Base-by-base conservation (phyloP, 441 rosid genomes). In the Aquilaria agallochum region DNA sequence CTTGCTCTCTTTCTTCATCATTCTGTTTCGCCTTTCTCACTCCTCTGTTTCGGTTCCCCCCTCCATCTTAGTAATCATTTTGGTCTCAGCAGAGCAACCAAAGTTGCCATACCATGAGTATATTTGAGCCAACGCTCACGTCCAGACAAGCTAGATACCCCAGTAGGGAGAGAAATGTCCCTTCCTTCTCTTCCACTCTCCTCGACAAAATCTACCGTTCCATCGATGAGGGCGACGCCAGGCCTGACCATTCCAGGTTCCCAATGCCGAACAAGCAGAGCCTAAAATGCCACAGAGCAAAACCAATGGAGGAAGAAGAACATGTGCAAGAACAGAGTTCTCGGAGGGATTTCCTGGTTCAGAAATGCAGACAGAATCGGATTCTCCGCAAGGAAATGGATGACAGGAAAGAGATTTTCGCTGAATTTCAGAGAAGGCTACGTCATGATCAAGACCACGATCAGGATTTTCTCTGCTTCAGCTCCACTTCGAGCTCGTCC, bases 131-230 rank as follows among this genome's bases (percentile, higher is more conserved):
- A 36, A 36, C 42, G 7, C 42, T 67, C 6, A 36, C 7, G 34
- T 1, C 7, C 6, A 72, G 72, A 55, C 80, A 67, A 31, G 76
- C 67, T n/a, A 56, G 74, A 50, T 62, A 67, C 5, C 5, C 6
- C 47, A 64, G 42, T 59, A 68, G 50, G 0, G 74, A 62, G 32
- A 64, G 49, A 47, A 60, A 74, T 20, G 80, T 63, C 83, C 96
- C 97, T 44, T 90, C 98, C 65, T 93, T 90, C 74, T 93, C 98
- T 31, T 90, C 98, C 13, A 69, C 75, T 58, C 88, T 93, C 33
- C 96, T 93, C 49, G 98, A 94, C 64, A 78, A 85, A 78, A 94
- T 94, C 69, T 94, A 87, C 82, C 88, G 95, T 54, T 88, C 97
- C 46, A 83, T 86, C 50, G 92, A 81, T 11, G 90, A 82, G 11